Evolutionary conservation across 345 rosid genomes (phyloP), one percentile per base, ranked within the genome.

Genomic region (Aurinia saxatilis): DNA sequence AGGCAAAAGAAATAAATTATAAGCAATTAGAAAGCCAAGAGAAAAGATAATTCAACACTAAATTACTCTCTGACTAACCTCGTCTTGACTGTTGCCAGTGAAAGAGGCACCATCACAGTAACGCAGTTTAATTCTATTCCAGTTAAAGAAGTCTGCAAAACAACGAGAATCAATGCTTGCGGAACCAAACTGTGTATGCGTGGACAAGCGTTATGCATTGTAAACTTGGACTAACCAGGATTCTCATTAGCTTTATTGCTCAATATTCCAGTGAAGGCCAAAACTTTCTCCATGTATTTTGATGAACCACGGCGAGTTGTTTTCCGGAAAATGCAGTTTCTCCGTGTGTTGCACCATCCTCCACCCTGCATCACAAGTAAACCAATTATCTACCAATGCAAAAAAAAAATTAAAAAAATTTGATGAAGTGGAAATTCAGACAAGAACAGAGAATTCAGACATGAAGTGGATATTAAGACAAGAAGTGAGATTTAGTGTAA

Each of bases 21-120:
- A 23, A 59, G 27, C 15, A 57, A 41, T 29, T 0, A 46, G 3
- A 19, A 29, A 29, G 18, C 7, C 19, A 36, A 41, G 27, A 7
- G 51, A 30, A 59, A 18, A n/a, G n/a, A n/a, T n/a, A n/a, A n/a
- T n/a, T n/a, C n/a, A 14, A 13, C 5, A 4, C 33, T 13, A 18
- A 40, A 42, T 8, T 9, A 27, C 15, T 9, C 0, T 51, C 37
- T 14, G 56, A 56, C 72, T 19, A 60, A 84, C 98, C 90, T 79
- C 78, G 70, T 84, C 73, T 49, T 79, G 83, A 51, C 86, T 74
- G 31, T 83, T 81, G 25, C 98, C 98, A 16, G 74, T 63, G 67
- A 91, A 91, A 12, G 98, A 91, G 19, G 96, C 98, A 34, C 98
- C 96, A 61, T 91, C 98, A 38, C 98, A 91, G 64, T 91, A 91